phyloP scores from a whole-genome alignment of 768 basidiomycete genomes.

The Lentinula sp. region DNA sequence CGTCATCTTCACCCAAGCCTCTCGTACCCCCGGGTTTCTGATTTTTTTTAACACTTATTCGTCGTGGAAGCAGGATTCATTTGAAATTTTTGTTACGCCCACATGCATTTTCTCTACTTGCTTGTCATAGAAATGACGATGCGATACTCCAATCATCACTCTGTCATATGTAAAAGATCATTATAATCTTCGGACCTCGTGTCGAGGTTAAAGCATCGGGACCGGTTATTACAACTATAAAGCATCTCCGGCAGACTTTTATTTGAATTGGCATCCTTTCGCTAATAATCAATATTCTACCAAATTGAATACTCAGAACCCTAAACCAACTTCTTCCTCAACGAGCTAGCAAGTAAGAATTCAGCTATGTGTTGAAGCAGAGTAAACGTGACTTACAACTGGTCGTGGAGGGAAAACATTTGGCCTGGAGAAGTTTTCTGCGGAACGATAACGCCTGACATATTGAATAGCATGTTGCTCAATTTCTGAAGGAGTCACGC shows the following conservation, averaged over 20 bases:
- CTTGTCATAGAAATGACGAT: neutral
- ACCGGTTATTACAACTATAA: neutral
- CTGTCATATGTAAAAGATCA: neutral
- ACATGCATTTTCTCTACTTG: neutral
- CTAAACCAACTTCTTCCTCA: slow-evolving; percentile 1
- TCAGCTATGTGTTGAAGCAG: neutral
- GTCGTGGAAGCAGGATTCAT: neutral
- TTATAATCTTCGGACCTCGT: neutral
- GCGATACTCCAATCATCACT: neutral
- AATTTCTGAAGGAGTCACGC: slow-evolving; percentile 76
- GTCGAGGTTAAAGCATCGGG: neutral
- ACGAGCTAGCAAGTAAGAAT: neutral
- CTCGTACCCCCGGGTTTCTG: slow-evolving; percentile 86
- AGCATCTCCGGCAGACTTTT: too few species aligned
- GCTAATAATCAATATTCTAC: neutral
- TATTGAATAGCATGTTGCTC: slow-evolving; percentile 86
- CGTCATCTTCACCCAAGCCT: slow-evolving; percentile 41
- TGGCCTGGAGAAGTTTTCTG: slow-evolving; percentile 66
- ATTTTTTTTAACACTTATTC: slow-evolving; percentile 8
- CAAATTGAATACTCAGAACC: neutral
- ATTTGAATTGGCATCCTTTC: neutral
- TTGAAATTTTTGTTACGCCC: neutral
- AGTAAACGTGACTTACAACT: slow-evolving; percentile 9
- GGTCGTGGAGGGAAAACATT: slow-evolving; percentile 56
- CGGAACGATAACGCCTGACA: slow-evolving; percentile 81